Base-by-base conservation (phyloP, 345 rosid species). In the Eucalyptus marginata region DNA sequence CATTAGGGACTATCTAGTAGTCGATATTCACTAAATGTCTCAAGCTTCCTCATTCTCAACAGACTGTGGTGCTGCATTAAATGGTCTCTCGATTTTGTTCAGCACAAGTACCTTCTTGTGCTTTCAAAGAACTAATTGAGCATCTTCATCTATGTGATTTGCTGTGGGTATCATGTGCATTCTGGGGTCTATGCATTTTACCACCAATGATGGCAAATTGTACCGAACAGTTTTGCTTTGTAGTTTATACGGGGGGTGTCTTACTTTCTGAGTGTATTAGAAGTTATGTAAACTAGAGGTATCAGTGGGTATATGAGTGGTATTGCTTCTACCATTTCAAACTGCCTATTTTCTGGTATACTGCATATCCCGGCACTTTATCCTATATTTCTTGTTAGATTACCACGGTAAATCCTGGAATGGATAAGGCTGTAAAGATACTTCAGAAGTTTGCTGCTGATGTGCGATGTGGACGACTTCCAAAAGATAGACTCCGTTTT, bases 401-500 rank as follows among this genome's bases (percentile, higher is more conserved):
- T 90, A 94, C 94, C 71, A 96, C 93, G 86, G 99, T 97, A 87
- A 98, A 98, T 93, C 99, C 98, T 88, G 95, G 96, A 87, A 96
- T 98, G 97, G 95, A 96, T 25, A 98, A 93, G 89, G 99, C 99
- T 47, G 89, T 92, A 88, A 90, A 88, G 79, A 90, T 94, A 91
- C 92, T 96, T 36, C 95, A 94, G 88, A 92, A 93, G 86, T 96
- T 96, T 93, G 99, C 96, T 58, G 88, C 80, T 89, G 99, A 96
- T 91, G 98, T 92, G 54, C 93, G 62, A 89, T 92, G 87, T 71
- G 98, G 99, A 92, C 93, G 86, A 87, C 90, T 96, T 91, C 94
- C 95, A 18, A 92, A 92, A 89, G 96, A 96, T 89, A 96, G 88
- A 91, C 89, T 97, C 62, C 92, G 93, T 49, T 98, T 95, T 94